Base-by-base conservation (phyloP, 768 basidiomycete species). In the Arthromyces matolae region DNA sequence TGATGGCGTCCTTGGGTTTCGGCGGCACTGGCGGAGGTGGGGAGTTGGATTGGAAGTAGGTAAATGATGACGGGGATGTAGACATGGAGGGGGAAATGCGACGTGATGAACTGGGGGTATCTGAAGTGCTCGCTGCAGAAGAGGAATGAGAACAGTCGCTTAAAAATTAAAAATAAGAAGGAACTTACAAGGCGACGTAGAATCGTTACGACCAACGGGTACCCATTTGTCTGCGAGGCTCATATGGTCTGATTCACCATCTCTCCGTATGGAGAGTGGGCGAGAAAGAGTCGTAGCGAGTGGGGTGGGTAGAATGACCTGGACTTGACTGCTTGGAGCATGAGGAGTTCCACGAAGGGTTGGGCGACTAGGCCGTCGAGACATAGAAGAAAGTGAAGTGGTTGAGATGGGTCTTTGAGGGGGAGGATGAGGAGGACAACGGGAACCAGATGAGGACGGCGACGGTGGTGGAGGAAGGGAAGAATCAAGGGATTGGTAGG, bases 271-370 rank as follows among this genome's bases (percentile, higher is more conserved):
- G 56, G 45, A 47, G 38, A 39, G 43, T 33, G 34, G 24, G 24
- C 24, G 28, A 9, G 58, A 19, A 47, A 72, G 62, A 32, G 62
- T 61, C 9, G 75, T 69, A 1, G 77, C 78, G 14, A 90, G 73
- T 2, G 86, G 87, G 1, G 77, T 63, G 0, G 88, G 88, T 3
- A 88, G 69, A 13, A 90, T 65, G 43, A 89, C 81, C 55, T 87
- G 79, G 44, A 89, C 65, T 45, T 74, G 74, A 59, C 72, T 83
- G 48, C 78, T 75, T 0, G 75, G 78, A 5, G 72, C 70, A 59
- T 89, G 86, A 18, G 86, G 85, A 1, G 75, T 63, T 27, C 84
- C 84, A 14, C 78, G 73, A 20, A 81, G 58, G 20, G 68, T 71
- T 50, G 65, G 66, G 29, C 67, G 67, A 45, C 65, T 67, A 8